phyloP scores from a whole-genome alignment of 192 early-diverging fungal genomes.

The Coemansia sp. region DNA sequence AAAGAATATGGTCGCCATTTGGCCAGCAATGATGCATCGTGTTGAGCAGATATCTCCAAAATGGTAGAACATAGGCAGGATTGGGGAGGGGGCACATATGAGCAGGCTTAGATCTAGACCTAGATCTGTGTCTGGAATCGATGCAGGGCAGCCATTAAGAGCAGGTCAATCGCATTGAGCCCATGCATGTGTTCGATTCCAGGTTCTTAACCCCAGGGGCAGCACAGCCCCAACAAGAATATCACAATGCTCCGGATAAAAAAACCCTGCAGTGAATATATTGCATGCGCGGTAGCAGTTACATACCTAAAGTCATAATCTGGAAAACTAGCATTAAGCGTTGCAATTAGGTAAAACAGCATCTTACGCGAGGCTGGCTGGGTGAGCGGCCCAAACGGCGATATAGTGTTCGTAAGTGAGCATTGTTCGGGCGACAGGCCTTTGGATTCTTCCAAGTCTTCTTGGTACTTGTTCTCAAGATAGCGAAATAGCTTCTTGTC shows the following conservation, averaged over 20 bases:
- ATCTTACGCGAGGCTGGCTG: slow-evolving; percentile 81
- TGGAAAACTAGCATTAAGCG: slow-evolving; percentile 93
- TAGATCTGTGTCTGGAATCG: too few relatives aligned
- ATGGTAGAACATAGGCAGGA: too few relatives aligned
- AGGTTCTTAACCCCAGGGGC: too few relatives aligned
- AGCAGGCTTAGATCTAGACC: too few relatives aligned
- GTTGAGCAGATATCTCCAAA: not conserved
- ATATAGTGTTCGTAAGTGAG: slow-evolving; percentile 65
- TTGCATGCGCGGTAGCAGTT: slow-evolving; percentile 23
- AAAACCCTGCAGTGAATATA: not conserved
- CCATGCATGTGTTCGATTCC: too few relatives aligned
- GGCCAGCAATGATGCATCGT: not conserved
- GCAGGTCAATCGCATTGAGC: slow-evolving; percentile 8
- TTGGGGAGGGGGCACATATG: too few relatives aligned
- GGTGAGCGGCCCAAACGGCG: slow-evolving; percentile 89
- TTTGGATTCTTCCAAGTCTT: slow-evolving; percentile 61
- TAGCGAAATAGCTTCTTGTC: slow-evolving; percentile 92
- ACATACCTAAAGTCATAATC: slow-evolving; percentile 96
- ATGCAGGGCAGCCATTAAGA: slow-evolving; percentile 6
- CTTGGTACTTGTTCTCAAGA: slow-evolving; percentile 80
- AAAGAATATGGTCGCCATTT: not conserved
- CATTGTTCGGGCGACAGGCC: slow-evolving; percentile 65
- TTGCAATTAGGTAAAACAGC: slow-evolving; percentile 92
- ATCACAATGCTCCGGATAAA: slow-evolving; percentile 2
- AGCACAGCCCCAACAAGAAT: too few relatives aligned